A percentile compares a stretch with the other conserved stretches of the same genome.
These are phyloP conservation scores for Camelina hispida DNA, from an alignment of 345 rosid genomes.

Conservation along the genomic window DNA sequence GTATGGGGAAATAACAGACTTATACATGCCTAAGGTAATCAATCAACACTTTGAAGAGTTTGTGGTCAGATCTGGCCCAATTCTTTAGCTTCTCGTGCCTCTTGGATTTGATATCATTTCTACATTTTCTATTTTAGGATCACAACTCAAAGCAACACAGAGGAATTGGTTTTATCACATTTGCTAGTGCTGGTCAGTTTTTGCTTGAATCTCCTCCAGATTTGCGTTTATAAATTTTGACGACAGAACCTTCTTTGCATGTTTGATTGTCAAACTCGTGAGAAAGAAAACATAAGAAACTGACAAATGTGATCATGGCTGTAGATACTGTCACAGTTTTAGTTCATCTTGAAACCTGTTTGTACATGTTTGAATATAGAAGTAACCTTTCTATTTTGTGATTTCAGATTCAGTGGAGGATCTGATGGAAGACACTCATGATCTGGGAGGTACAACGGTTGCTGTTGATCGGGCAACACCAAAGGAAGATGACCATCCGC, in stretches of 20 bases:
- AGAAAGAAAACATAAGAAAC: constrained; percentile 7
- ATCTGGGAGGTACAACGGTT: constrained; percentile 84
- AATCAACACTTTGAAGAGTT: constrained; percentile 25
- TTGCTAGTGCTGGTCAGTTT: constrained; percentile 74
- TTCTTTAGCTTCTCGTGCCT: constrained; percentile 7
- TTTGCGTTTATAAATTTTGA: not conserved
- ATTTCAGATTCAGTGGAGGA: constrained; percentile 81
- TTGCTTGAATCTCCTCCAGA: not conserved
- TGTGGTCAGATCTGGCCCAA: not conserved
- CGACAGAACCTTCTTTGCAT: not conserved
- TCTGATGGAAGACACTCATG: constrained; percentile 92
- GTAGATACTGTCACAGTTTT: constrained; percentile 2
- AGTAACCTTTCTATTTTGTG: constrained; percentile 3
- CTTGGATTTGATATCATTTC: constrained; percentile 22
- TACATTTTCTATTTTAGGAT: constrained; percentile 55
- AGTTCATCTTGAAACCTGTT: not conserved
- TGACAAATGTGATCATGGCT: not conserved
- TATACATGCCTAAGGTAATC: constrained; percentile 94
- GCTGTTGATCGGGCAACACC: constrained; percentile 99
- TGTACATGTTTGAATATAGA: not conserved
- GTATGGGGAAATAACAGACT: constrained; percentile 91
- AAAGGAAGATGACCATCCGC: constrained; percentile 82
- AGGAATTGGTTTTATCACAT: constrained; percentile 97
- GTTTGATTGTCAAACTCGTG: not conserved
- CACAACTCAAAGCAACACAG: constrained; percentile 87